Percentiles rank a stretch among this genome's conserved stretches.
Conservation (phyloP, 208 protist species). For the Balamuthia mandrillaris region DNA sequence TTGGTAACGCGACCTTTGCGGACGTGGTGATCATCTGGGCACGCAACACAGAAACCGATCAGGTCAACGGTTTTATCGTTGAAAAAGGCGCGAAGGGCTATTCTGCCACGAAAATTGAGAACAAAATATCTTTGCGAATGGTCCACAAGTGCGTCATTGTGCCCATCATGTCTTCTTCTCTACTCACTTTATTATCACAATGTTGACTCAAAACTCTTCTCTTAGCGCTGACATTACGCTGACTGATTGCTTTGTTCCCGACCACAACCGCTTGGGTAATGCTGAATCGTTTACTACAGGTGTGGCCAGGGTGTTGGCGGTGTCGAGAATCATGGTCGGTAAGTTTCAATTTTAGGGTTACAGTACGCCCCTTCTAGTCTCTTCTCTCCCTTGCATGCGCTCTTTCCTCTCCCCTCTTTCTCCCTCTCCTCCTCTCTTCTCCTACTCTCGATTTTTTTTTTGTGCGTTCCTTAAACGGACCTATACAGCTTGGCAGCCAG, state of each 20-base stretch:
- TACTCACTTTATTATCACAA: neutral
- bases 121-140: conserved; percentile 44
- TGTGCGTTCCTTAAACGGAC: conserved; percentile 31
- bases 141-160: conserved; percentile 43
- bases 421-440: neutral
- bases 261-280: neutral
- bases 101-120: conserved; percentile 31
- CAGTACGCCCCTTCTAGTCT: no score
- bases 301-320: neutral
- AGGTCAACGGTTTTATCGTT: conserved; percentile 48
- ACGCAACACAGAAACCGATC: conserved; percentile 37
- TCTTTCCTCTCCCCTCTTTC: neutral
- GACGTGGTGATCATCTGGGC: conserved; percentile 49
- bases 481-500: conserved; percentile 26
- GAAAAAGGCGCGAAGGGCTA: conserved; percentile 25
- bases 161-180: neutral
- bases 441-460: no score
- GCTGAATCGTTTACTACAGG: conserved; percentile 41
- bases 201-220: neutral
- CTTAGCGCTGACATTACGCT: conserved; percentile 44
- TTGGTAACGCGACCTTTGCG: conserved; percentile 50
- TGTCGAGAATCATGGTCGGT: neutral
- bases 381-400: no score
- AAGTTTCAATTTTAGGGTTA: no score
- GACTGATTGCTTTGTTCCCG: conserved; percentile 35